Conservation (phyloP, 306 rosid species). For the Spatholobus suberectus region DNA sequence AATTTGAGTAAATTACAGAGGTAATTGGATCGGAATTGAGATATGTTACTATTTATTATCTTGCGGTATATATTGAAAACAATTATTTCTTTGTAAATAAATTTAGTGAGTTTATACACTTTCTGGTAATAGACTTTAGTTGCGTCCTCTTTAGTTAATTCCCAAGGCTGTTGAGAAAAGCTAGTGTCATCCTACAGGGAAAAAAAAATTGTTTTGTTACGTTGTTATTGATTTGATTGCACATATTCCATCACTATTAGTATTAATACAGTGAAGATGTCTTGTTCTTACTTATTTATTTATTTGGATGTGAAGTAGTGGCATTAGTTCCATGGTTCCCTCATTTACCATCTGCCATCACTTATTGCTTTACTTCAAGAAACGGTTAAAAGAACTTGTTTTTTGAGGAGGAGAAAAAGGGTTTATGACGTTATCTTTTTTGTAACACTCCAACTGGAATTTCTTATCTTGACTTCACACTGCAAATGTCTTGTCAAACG, state of each 20-base stretch:
- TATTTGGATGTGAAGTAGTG: not conserved
- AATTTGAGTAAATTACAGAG: not conserved
- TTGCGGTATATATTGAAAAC: conserved; percentile 2
- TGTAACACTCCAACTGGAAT: not conserved
- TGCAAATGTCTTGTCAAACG: not conserved
- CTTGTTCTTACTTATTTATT: not conserved
- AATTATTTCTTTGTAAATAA: not conserved
- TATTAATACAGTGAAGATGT: not conserved
- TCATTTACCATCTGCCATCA: not conserved
- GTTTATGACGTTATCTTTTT: not conserved
- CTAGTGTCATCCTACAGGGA: not conserved
- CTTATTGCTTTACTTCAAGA: not conserved
- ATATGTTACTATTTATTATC: conserved; percentile 7
- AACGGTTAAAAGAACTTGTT: not conserved
- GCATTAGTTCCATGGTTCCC: conserved; percentile 8
- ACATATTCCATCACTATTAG: not conserved
- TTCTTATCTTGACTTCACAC: conserved; percentile 12
- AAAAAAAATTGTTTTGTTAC: not conserved
- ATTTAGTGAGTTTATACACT: not conserved
- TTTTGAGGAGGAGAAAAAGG: not conserved
- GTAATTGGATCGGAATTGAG: conserved; percentile 7
- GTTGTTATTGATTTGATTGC: not conserved
- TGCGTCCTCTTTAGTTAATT: not conserved
- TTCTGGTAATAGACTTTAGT: not conserved
- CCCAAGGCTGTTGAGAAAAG: not conserved